Evolutionary conservation across 176 grass and related monocot genomes (phyloP), one percentile per base, ranked within the genome.

Genomic region (Dactylis glomerata): DNA sequence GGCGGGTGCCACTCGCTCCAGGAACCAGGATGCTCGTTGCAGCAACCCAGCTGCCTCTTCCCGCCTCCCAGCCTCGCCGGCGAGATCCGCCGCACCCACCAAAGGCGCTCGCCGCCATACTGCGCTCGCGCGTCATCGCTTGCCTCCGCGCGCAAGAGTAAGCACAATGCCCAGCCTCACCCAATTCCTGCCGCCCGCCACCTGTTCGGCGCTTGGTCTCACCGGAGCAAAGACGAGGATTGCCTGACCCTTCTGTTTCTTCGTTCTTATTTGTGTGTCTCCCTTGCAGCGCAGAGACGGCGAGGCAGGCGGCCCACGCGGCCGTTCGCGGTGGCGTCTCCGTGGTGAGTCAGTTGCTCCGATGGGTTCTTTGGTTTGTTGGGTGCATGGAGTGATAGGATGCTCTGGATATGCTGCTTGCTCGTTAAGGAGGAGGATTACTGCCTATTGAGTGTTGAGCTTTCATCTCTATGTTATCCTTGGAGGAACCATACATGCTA

Each of bases 271-370:
- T 37, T 66, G 32, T 17, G 15, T 23, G 20, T 23, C 11, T 68
- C 23, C 44, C 83, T 81, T 75, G 83, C 84, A 95, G 95, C 33
- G 72, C 78, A 14, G 76, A 90, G 79, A 88, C 77, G 65, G 92
- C 91, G 30, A 76, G 91, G 89, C 82, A 88, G 76, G 95, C 95
- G 31, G 95, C 95, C 32, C 68, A 74, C 34, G 91, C 92, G 55
- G 95, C 92, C 46, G 86, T 95, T 20, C 78, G 64, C 9, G 92
- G 95, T 14, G 92, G 92, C 40, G 40, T 95, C 70, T 92, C 95
- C 27, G 92, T 97, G 84, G 95, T 95, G 81, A 92, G 95, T 89
- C 32, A 5, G 14, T 2, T 23, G 45, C 12, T 75, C 33, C 12
- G 19, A 2, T 52, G 17, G 1, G 20, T 73, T 80, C 22, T 36